These are phyloP conservation scores for Mucor mucedo DNA, from an alignment of 371 early-diverging fungal genomes.

Conservation along the genomic window DNA sequence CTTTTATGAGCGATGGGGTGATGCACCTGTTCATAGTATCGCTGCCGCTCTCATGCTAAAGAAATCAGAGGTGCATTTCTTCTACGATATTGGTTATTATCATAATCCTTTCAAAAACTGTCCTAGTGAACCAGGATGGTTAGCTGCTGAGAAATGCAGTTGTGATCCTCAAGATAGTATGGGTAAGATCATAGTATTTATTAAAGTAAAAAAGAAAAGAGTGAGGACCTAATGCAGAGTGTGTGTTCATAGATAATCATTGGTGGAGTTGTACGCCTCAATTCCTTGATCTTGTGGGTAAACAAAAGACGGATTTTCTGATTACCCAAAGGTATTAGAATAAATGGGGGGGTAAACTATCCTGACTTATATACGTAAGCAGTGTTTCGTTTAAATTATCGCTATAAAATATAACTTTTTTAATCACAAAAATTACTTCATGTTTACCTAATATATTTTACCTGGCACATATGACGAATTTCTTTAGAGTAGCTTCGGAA, in stretches of 20 bases:
- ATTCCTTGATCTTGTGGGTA: conserved; percentile 31
- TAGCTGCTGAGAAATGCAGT: conserved; percentile 58
- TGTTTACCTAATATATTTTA: conserved; percentile 14
- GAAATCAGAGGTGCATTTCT: conserved; percentile 86
- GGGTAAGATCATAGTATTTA: conserved; percentile 40
- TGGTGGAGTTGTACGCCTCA: conserved; percentile 38
- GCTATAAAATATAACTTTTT: conserved; percentile 3
- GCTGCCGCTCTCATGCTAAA: conserved; percentile 86
- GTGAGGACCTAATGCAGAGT: not conserved
- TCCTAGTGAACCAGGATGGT: conserved; percentile 60
- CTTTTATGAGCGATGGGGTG: conserved; percentile 97
- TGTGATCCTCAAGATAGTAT: conserved; percentile 61
- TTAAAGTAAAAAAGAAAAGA: not conserved
- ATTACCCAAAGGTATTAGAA: conserved; percentile 32
- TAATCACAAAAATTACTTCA: not conserved
- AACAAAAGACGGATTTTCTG: conserved; percentile 29
- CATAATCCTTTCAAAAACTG: conserved; percentile 78
- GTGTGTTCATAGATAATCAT: conserved; percentile 21
- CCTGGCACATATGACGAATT: conserved; percentile 62
- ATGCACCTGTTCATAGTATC: conserved; percentile 96
- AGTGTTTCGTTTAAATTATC: conserved; percentile 19
- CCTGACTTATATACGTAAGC: conserved; percentile 13
- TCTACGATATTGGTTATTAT: conserved; percentile 89
- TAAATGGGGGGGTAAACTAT: conserved; percentile 21
- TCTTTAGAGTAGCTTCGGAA: conserved; percentile 62